Conservation (phyloP, 2,329 filamentous ascomycete species). For the Leptographium galeiforme region DNA sequence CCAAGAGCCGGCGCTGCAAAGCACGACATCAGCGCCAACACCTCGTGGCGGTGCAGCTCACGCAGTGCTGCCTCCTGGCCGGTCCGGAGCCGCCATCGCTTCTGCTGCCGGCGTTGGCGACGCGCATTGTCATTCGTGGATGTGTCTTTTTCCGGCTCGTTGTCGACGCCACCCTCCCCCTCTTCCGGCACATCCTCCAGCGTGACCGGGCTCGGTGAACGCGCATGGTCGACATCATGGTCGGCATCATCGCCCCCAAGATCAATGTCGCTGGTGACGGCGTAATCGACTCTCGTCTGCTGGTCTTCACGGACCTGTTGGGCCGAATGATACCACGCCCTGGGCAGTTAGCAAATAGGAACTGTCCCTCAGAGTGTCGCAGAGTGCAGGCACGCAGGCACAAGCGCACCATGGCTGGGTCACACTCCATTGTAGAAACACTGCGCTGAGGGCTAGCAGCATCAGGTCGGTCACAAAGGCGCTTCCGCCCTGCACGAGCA, state of each 20-base stretch:
- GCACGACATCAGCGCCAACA: slow-evolving; percentile 61
- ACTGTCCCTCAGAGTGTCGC: no score
- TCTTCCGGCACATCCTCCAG: slow-evolving; percentile 34
- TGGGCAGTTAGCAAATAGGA: slow-evolving; percentile 15
- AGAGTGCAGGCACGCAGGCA: not conserved
- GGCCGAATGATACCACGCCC: slow-evolving; percentile 63
- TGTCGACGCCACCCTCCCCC: slow-evolving; percentile 17
- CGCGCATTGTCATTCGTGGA: not conserved
- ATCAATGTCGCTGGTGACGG: slow-evolving; percentile 26
- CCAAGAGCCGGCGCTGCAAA: slow-evolving; percentile 66
- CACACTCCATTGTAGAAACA: slow-evolving; percentile 89
- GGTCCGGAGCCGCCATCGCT: slow-evolving; percentile 10
- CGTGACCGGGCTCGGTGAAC: not conserved
- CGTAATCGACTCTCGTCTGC: slow-evolving; percentile 25
- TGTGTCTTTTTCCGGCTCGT: no score
- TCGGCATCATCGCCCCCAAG: slow-evolving; percentile 4
- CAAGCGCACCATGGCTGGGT: slow-evolving; percentile 69
- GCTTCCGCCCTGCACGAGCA: slow-evolving; percentile 75
- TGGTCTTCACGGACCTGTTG: slow-evolving; percentile 46
- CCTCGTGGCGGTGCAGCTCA: slow-evolving; percentile 64
- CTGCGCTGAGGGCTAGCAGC: slow-evolving; percentile 61
- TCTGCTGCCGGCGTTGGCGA: slow-evolving; percentile 9
- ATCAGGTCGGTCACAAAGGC: slow-evolving; percentile 75
- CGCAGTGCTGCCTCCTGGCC: slow-evolving; percentile 27
- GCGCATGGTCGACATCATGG: not conserved